phyloP scores from a whole-genome alignment of 768 basidiomycete species.

The Mycena epipterygia region DNA sequence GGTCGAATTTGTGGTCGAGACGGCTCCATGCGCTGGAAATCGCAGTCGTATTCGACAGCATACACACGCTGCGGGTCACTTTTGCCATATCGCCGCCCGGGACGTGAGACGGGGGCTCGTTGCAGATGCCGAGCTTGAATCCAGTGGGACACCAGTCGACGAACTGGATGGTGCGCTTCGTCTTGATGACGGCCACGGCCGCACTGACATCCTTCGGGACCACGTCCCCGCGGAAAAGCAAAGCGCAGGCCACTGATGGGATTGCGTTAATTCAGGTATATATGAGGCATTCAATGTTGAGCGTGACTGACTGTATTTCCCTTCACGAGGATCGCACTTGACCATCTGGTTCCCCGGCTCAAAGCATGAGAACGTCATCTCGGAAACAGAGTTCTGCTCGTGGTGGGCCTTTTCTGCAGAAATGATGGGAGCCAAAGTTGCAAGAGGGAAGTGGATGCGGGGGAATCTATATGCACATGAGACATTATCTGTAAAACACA shows the following conservation, averaged over 20 bases:
- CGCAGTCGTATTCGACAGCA: slow-evolving; percentile 95
- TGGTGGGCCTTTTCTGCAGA: slow-evolving; percentile 95
- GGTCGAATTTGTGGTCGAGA: slow-evolving; percentile 97
- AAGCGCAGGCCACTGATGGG: slow-evolving; percentile 84
- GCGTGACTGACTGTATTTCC: slow-evolving; percentile 93
- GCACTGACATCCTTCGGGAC: slow-evolving; percentile 96
- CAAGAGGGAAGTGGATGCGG: slow-evolving; percentile 98
- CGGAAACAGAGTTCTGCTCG: slow-evolving; percentile 96
- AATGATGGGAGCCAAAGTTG: slow-evolving; percentile 94
- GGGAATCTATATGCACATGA: slow-evolving; percentile 79
- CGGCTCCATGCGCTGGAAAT: slow-evolving; percentile 97
- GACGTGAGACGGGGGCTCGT: slow-evolving; percentile 92
- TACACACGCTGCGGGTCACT: slow-evolving; percentile 93
- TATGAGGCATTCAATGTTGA: slow-evolving; percentile 47
- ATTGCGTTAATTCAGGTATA: slow-evolving; percentile 50
- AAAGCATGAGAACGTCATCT: slow-evolving; percentile 99
- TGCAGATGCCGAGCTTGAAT: slow-evolving; percentile 99
- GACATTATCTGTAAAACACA: slow-evolving; percentile 18
- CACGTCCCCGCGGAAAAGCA: slow-evolving; percentile 96
- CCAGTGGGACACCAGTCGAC: slow-evolving; percentile 99
- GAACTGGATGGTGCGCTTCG: slow-evolving; percentile 97
- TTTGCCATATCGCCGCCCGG: slow-evolving; percentile 97
- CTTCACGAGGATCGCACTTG: slow-evolving; percentile 94
- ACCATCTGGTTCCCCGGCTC: slow-evolving; percentile 98
- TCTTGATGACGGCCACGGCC: slow-evolving; percentile 95